Evolutionary conservation across 768 basidiomycete species (phyloP), one percentile per base, ranked within the genome.

Genomic region (Daedalea quercina): DNA sequence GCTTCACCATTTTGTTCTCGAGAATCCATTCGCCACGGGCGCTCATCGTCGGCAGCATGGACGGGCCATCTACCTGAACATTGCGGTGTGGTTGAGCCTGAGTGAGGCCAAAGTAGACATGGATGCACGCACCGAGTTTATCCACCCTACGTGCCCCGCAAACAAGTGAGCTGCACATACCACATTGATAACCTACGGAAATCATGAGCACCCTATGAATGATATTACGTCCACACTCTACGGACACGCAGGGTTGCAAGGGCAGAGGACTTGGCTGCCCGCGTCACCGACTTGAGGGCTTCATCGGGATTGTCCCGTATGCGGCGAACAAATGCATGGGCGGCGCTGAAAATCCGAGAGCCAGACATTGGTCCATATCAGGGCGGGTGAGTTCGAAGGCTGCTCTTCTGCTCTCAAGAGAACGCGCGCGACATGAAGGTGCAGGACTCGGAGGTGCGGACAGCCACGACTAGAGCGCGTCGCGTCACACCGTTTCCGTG

Each of bases 31-130:
- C 87, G 6, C 82, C 85, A 0, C 65, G 64, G 25, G 66, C 65
- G 47, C 74, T 78, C 46, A 91, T 73, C 1, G 87, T 91, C 6
- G 89, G 89, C 24, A 90, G 73, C 89, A 91, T 91, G 41, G 90
- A 91, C 8, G 84, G 82, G 7, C 89, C 89, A 45, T 67, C 51
- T 67, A 82, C 84, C 89, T 90, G 56, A 43, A 26, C 9, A 12
- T 54, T 25, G 25, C 47, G 13, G 33, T 40, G 43, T 17, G 43
- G 19, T 31, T 2, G n/a, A n/a, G n/a, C n/a, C n/a, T 8, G 23
- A 2, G 19, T 25, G 22, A 31, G 28, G 20, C 3, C 9, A 19
- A 11, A 6, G 24, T 20, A 17, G 37, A 15, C 23, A 17, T 23
- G 59, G 54, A 44, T 26, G 17, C 43, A 63, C 72, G 45, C 59